Evolutionary conservation across 139 green algal genomes (phyloP).

Genomic region (Volvox reticuliferus): DNA sequence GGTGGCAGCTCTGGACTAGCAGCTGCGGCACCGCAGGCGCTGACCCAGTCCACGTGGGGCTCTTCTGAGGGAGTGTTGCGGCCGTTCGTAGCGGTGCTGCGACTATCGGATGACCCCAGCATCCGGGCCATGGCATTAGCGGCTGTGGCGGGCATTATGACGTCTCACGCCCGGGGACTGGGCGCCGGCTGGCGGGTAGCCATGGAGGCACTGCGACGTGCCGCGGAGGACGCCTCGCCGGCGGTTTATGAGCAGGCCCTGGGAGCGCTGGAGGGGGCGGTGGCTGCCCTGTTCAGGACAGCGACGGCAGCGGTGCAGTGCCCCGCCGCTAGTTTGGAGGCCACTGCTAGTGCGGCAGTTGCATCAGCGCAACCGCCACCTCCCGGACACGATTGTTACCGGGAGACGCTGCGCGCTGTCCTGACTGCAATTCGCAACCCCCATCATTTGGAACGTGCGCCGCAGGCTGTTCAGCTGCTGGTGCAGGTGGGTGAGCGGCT

Average conservation of each 20-base stretch:
- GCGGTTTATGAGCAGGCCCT: slow-evolving; percentile 74
- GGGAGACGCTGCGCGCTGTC: slow-evolving; percentile 20
- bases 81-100: slow-evolving; percentile 91
- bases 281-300: slow-evolving; percentile 70
- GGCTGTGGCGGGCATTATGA: slow-evolving; percentile 66
- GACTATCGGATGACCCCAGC: slow-evolving; percentile 71
- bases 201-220: slow-evolving; percentile 70
- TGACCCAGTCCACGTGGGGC: slow-evolving; percentile 30
- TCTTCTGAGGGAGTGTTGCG: slow-evolving; percentile 87
- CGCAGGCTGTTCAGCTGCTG: slow-evolving; percentile 27
- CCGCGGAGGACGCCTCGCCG: slow-evolving; percentile 64
- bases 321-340: neutral
- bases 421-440: slow-evolving; percentile 31
- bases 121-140: slow-evolving; percentile 88
- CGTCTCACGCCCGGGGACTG: slow-evolving; percentile 59
- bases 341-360: neutral
- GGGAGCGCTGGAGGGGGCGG: slow-evolving; percentile 69
- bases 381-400: slow-evolving; percentile 47
- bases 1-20: neutral
- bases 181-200: slow-evolving; percentile 78
- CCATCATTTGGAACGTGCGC: neutral
- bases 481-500: slow-evolving; percentile 16
- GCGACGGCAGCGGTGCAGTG: neutral
- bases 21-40: neutral
- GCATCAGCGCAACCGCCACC: neutral